Conservation (phyloP, 768 basidiomycete species). For the Tylopilus vinaceipallidus region DNA sequence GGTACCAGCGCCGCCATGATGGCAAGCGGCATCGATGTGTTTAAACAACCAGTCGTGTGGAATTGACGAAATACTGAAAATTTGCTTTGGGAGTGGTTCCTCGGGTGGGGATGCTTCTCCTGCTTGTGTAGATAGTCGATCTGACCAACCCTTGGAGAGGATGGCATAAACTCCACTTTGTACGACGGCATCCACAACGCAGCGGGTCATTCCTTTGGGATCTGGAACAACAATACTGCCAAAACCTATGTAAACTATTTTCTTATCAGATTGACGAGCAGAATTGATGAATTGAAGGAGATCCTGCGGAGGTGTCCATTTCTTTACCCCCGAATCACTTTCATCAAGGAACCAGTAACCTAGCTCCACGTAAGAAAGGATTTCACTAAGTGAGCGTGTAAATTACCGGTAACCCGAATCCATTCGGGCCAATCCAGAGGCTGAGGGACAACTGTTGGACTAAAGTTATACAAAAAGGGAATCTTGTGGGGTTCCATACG, state of each 20-base stretch:
- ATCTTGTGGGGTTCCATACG: conserved; percentile 98
- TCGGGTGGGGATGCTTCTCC: conserved; percentile 59
- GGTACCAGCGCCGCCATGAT: conserved; percentile 97
- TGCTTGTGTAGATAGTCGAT: conserved; percentile 72
- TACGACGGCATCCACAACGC: conserved; percentile 83
- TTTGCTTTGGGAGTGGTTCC: conserved; percentile 71
- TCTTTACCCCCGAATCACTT: conserved; percentile 83
- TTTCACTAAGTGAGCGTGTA: conserved; percentile 4
- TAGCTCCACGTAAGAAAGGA: conserved; percentile 27
- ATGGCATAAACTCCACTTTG: conserved; percentile 89
- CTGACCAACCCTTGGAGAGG: conserved; percentile 97
- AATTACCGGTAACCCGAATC: conserved; percentile 86
- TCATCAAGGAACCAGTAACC: conserved; percentile 98
- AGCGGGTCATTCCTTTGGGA: conserved; percentile 88
- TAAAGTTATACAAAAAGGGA: conserved; percentile 98
- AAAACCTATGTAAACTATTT: conserved; percentile 96
- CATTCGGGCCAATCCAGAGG: conserved; percentile 99
- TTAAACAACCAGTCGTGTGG: conserved; percentile 97
- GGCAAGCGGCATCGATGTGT: conserved; percentile 93
- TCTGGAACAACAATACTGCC: conserved; percentile 97
- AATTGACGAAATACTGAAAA: conserved; percentile 81
- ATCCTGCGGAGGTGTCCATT: conserved; percentile 84
- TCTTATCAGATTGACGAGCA: conserved; percentile 74
- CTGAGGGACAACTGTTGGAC: conserved; percentile 84
- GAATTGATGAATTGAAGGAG: conserved; percentile 80